Evolutionary conservation across 192 early-diverging fungal species (phyloP).

Genomic region (Gorgonomyces haynaldii): DNA sequence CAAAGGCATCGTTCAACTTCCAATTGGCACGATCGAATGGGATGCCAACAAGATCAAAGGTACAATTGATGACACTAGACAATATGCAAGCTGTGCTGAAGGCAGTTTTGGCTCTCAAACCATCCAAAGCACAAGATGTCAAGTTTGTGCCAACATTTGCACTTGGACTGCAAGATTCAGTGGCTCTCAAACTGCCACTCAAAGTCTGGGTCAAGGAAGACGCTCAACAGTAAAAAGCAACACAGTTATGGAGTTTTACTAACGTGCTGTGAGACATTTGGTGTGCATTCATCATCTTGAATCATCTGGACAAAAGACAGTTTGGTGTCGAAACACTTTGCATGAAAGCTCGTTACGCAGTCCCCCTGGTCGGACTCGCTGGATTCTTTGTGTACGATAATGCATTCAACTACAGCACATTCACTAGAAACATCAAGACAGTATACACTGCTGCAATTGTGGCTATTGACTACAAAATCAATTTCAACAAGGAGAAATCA

Average conservation of each 20-base stretch:
- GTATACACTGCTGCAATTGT: conserved; percentile 14
- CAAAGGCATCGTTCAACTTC: too few species aligned
- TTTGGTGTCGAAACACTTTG: too few species aligned
- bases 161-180: neutral
- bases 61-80: neutral
- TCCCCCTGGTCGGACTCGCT: conserved; percentile 16
- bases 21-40: neutral
- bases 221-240: too few species aligned
- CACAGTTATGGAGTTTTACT: too few species aligned
- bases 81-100: conserved; percentile 13
- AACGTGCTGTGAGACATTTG: conserved; percentile 44
- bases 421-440: conserved; percentile 23
- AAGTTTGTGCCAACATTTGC: neutral
- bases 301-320: too few species aligned
- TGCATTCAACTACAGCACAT: conserved; percentile 13
- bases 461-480: conserved; percentile 58
- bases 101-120: too few species aligned
- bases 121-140: too few species aligned
- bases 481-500: conserved; percentile 57
- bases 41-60: neutral
- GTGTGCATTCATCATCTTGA: conserved; percentile 53
- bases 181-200: too few species aligned
- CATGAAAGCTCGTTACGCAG: neutral
- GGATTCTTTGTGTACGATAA: conserved; percentile 21
- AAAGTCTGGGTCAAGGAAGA: too few species aligned